Conservation (phyloP, 2,329 filamentous ascomycete species). For the Alternaria consortialis region DNA sequence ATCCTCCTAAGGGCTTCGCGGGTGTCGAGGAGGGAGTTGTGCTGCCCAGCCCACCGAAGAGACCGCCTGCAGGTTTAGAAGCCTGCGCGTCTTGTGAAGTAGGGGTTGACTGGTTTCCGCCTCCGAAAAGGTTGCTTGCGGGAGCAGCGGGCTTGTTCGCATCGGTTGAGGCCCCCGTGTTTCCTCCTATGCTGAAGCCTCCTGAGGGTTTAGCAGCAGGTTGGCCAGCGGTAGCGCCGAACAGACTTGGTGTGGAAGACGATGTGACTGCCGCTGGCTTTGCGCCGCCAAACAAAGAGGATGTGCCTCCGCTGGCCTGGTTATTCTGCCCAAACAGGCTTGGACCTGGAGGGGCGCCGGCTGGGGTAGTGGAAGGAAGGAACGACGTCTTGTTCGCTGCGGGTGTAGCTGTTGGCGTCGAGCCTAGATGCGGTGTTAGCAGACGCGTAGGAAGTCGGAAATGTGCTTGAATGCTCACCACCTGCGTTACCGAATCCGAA, state of each 20-base stretch:
- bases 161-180: constrained; percentile 40
- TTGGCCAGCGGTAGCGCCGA: constrained; percentile 26
- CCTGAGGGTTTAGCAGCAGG: constrained; percentile 35
- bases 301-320: constrained; percentile 16
- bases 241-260: constrained; percentile 40
- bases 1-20: constrained; percentile 37
- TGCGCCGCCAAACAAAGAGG: constrained; percentile 30
- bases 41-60: constrained; percentile 40
- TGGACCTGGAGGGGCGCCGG: constrained; percentile 47
- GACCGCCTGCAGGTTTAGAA: constrained; percentile 37
- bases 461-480: constrained; percentile 17
- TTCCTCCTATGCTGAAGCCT: constrained; percentile 30
- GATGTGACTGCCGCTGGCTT: constrained; percentile 40
- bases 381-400: constrained; percentile 49
- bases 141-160: constrained; percentile 43
- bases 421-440: constrained; percentile 25
- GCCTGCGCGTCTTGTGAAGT: constrained; percentile 46
- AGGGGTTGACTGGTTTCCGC: constrained; percentile 34
- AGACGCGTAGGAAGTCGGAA: neutral
- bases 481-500: constrained; percentile 21
- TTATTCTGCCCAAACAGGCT: constrained; percentile 39
- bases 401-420: constrained; percentile 45
- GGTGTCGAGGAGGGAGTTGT: constrained; percentile 42
- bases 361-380: constrained; percentile 51
- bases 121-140: constrained; percentile 34